Conservation (phyloP, 2,329 filamentous ascomycete species). For the Coccinonectria pachysandricola region DNA sequence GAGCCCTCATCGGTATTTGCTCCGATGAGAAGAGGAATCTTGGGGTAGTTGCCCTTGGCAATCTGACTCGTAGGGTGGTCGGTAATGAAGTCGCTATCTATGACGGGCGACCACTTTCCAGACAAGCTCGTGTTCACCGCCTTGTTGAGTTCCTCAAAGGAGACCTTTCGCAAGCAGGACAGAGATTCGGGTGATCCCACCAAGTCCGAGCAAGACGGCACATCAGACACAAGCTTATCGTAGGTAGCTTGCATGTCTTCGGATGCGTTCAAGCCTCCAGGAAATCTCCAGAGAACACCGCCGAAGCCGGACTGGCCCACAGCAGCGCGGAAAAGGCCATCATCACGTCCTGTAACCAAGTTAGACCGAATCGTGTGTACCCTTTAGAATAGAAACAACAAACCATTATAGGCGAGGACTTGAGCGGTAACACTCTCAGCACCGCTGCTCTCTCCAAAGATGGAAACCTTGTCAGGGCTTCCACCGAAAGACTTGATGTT, state of each 20-base stretch:
- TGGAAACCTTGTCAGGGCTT: slow-evolving; percentile 5
- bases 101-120: slow-evolving; percentile 16
- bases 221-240: slow-evolving; percentile 18
- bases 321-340: slow-evolving; percentile 39
- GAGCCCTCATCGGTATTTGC: slow-evolving; percentile 24
- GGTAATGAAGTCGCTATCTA: slow-evolving; percentile 27
- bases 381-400: too few species aligned
- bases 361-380: too few species aligned
- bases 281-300: slow-evolving; percentile 18
- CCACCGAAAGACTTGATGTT: slow-evolving; percentile 7
- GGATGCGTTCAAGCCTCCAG: slow-evolving; percentile 21
- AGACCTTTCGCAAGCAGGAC: slow-evolving; percentile 17
- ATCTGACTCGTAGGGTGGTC: slow-evolving; percentile 22
- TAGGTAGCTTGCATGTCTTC: slow-evolving; percentile 17
- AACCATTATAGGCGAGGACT: slow-evolving; percentile 2
- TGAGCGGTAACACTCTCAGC: slow-evolving; percentile 7
- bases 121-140: slow-evolving; percentile 5
- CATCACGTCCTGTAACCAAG: slow-evolving; percentile 35
- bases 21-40: slow-evolving; percentile 26
- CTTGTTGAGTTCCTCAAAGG: slow-evolving; percentile 19
- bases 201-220: slow-evolving; percentile 12
- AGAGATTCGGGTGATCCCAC: slow-evolving; percentile 15
- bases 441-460: slow-evolving; percentile 6
- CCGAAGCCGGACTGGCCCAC: slow-evolving; percentile 39
- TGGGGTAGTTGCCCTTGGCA: slow-evolving; percentile 21